These are phyloP conservation scores for Puccinellia tenuiflora DNA, from an alignment of 176 grass and related monocot species.

Conservation along the genomic window DNA sequence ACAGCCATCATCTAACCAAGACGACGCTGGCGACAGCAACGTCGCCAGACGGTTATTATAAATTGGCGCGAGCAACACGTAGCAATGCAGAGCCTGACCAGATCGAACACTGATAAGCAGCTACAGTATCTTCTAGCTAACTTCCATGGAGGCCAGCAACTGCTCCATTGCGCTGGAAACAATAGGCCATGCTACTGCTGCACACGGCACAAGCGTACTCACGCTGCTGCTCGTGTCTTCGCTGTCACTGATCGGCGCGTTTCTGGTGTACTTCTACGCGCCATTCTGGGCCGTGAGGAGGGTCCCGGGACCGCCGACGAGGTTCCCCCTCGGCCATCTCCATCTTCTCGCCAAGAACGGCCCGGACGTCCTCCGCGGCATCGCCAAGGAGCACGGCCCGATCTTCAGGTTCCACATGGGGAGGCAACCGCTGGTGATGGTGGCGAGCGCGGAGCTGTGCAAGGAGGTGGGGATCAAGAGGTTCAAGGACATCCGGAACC, in stretches of 20 bases:
- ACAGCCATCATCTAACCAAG: neutral
- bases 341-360: constrained; percentile 66
- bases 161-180: constrained; percentile 7
- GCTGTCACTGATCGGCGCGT: constrained; percentile 24
- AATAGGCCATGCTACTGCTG: neutral
- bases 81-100: constrained; percentile 1
- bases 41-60: constrained; percentile 5
- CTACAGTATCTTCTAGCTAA: neutral
- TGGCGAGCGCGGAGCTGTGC: constrained; percentile 84
- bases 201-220: neutral
- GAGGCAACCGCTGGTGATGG: constrained; percentile 83
- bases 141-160: constrained; percentile 27
- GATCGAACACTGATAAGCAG: neutral
- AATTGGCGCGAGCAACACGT: neutral
- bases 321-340: constrained; percentile 60
- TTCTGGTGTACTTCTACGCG: constrained; percentile 66
- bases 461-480: constrained; percentile 93
- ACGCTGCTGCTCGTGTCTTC: neutral
- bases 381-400: constrained; percentile 73
- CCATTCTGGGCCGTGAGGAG: constrained; percentile 69
- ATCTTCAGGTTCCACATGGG: constrained; percentile 97
- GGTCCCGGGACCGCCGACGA: constrained; percentile 72
- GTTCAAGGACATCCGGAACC: constrained; percentile 84
- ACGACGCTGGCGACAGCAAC: neutral
- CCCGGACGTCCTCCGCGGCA: constrained; percentile 54